Base-by-base conservation (phyloP, 2,329 filamentous ascomycete species). In the Botryosphaeria agaves region DNA sequence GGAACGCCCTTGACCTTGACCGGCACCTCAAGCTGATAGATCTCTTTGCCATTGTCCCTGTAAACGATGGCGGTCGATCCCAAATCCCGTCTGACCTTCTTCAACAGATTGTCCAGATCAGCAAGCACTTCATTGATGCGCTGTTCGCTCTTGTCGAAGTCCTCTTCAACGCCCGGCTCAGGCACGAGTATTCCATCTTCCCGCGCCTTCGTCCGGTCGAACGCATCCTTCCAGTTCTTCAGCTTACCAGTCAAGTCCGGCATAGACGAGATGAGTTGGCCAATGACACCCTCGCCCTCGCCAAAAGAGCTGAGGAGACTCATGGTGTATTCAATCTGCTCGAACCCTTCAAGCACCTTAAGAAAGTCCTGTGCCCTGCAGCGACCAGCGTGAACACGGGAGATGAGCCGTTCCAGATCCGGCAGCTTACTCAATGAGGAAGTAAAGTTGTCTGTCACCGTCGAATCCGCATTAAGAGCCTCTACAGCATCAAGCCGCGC, bases 271-370 rank as follows among this genome's bases (percentile, higher is more conserved):
- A 95, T 72, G 23, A 98, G 69, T 31, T 84, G 75, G 34, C 84
- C 80, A 25, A 98, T 77, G 3, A 95, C 66, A 2, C 83, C 80
- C 29, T 83, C 76, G 2, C 77, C 80, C n/a, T 75, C 69, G 31
- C 76, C 72, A 42, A 80, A 79, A 6, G 75, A 66, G 28, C 68
- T 64, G 1, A 95, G 66, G 14, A 95, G 64, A 30, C 72, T 69
- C 66, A 93, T 82, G 1, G 85, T 92, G 50, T 93, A 89, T 38
- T 94, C 84, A 27, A 98, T 95, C 53, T 94, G 87, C 57, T 95
- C 89, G 42, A 94, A 98, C 0, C 89, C 89, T 51, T 95, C 85
- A 0, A 98, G 63, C 0, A 95, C 87, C 28, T 76, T 79, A 27
- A 95, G 73, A 50, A 98, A 98, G 48, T 98, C 89, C 33, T 89